Percentiles rank a stretch among this genome's conserved stretches.
phyloP scores from a whole-genome alignment of 495 filamentous ascomycete species.

The Podospora pseudocomata region DNA sequence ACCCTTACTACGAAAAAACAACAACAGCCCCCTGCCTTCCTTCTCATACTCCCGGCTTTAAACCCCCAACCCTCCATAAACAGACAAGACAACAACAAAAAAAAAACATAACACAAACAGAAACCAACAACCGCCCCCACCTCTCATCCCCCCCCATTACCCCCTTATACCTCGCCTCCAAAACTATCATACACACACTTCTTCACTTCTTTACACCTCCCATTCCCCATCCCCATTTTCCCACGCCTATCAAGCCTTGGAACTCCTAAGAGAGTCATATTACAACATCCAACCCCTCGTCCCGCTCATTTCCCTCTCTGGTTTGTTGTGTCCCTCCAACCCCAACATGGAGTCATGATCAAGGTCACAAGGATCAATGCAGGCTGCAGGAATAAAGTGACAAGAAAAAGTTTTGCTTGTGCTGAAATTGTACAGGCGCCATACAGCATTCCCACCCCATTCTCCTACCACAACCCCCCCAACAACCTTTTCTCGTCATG shows the following conservation, averaged over 20 bases:
- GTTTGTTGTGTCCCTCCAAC: background rate
- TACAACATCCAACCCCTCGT: background rate
- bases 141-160: background rate
- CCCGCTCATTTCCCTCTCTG: background rate
- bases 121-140: background rate
- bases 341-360: background rate
- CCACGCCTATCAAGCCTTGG: background rate
- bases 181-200: background rate
- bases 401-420: background rate
- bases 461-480: background rate
- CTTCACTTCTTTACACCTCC: background rate
- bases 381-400: background rate
- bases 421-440: constrained; percentile 7
- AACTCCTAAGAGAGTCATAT: background rate
- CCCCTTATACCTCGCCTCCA: background rate
- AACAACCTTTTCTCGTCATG: background rate
- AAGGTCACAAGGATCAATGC: background rate
- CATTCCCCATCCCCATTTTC: background rate
- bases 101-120: background rate
- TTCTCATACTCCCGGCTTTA: no score
- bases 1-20: no score
- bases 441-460: background rate
- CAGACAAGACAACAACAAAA: background rate
- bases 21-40: no score
- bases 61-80: background rate